Evolutionary conservation across 1,284 basidiomycete species (phyloP).

Genomic region (Vanrija sp.): DNA sequence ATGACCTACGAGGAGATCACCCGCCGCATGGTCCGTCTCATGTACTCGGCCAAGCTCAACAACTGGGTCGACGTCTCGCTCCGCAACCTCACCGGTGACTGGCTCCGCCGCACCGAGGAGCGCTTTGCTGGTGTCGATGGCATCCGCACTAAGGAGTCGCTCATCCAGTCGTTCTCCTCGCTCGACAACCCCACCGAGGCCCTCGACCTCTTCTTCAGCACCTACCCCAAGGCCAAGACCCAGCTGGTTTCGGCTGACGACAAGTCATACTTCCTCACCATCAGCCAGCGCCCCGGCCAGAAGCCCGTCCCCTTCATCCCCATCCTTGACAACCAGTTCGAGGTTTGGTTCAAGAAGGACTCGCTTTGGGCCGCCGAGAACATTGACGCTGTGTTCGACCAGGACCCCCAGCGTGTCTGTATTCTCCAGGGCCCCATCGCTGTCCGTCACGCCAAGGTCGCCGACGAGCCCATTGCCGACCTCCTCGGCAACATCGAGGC

Average conservation of each 20-base stretch:
- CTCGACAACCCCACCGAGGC: slow-evolving; percentile 79
- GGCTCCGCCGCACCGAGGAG: slow-evolving; percentile 94
- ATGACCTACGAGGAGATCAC: slow-evolving; percentile 99
- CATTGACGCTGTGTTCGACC: slow-evolving; percentile 96
- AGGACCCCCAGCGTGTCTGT: slow-evolving; percentile 95
- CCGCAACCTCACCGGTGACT: slow-evolving; percentile 92
- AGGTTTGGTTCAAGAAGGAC: slow-evolving; percentile 99
- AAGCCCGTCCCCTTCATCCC: slow-evolving; percentile 99
- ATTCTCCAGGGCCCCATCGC: slow-evolving; percentile 97
- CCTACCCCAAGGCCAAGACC: slow-evolving; percentile 73
- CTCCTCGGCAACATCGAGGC: slow-evolving; percentile 83
- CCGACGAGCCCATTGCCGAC: slow-evolving; percentile 90
- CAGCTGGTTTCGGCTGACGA: slow-evolving; percentile 94
- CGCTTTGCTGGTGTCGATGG: slow-evolving; percentile 91
- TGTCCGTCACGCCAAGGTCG: slow-evolving; percentile 77
- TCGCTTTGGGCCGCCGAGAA: slow-evolving; percentile 98
- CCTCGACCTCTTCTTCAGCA: slow-evolving; percentile 76
- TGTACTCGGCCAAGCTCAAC: slow-evolving; percentile 86
- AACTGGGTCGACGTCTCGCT: slow-evolving; percentile 95
- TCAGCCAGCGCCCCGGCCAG: slow-evolving; percentile 90
- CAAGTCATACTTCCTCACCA: slow-evolving; percentile 89
- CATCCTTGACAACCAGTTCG: slow-evolving; percentile 86
- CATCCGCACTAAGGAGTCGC: slow-evolving; percentile 67
- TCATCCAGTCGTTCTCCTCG: slow-evolving; percentile 81
- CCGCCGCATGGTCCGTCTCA: slow-evolving; percentile 82